Evolutionary conservation across 2,329 filamentous ascomycete genomes (phyloP).

Genomic region (Cadophora luteo-olivacea): DNA sequence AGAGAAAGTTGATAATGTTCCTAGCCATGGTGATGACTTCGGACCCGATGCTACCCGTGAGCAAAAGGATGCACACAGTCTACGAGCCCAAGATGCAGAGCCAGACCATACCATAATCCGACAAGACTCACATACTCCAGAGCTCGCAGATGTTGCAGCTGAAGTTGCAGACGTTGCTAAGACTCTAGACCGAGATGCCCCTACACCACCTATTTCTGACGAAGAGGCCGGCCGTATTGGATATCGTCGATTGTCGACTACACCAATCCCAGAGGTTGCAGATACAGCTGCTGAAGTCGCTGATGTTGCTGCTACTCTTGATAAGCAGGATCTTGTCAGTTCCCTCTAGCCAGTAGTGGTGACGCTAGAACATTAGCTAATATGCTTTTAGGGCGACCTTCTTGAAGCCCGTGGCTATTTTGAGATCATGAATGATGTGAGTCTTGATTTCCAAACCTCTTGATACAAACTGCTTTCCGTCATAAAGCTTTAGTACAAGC

Average conservation of each 20-base stretch:
- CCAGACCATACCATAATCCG: constrained; percentile 44
- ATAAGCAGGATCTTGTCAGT: constrained; percentile 21
- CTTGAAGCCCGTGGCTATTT: constrained; percentile 16
- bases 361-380: not conserved
- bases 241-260: constrained; percentile 46
- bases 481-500: not conserved
- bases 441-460: not conserved
- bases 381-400: constrained; percentile 11
- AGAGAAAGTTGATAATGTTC: constrained; percentile 46
- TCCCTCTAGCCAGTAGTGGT: not conserved
- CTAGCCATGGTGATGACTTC: constrained; percentile 47
- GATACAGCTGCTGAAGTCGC: constrained; percentile 53
- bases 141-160: constrained; percentile 38
- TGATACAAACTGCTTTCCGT: not conserved
- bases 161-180: constrained; percentile 52
- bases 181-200: constrained; percentile 42
- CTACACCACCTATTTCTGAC: constrained; percentile 45
- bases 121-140: constrained; percentile 28
- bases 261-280: constrained; percentile 51
- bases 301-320: constrained; percentile 49
- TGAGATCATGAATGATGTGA: constrained; percentile 15
- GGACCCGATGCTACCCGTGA: constrained; percentile 43
- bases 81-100: constrained; percentile 44
- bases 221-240: constrained; percentile 45
- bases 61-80: constrained; percentile 46